A percentile compares a stretch with the other conserved stretches of the same genome.
Evolutionary conservation across 306 rosid species (phyloP).

Genomic region (Malus domestica): DNA sequence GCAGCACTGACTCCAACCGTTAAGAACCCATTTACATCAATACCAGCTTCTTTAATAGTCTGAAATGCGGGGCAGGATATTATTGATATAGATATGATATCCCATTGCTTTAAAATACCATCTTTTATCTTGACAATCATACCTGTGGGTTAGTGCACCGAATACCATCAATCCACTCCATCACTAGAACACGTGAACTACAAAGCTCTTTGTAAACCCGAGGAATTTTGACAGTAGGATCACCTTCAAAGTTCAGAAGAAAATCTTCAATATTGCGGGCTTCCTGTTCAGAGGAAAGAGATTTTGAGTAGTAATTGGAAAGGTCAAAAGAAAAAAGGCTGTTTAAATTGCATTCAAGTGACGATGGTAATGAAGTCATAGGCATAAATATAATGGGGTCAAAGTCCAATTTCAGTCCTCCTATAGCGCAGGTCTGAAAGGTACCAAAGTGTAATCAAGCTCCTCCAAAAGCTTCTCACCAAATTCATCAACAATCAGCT

Average conservation of each 20-base stretch:
- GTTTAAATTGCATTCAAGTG: not conserved
- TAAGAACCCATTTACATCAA: conserved; percentile 81
- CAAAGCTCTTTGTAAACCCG: conserved; percentile 69
- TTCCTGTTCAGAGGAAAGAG: conserved; percentile 51
- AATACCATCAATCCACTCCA: conserved; percentile 99
- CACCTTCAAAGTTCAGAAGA: conserved; percentile 81
- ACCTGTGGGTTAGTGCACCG: conserved; percentile 97
- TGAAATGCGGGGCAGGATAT: conserved; percentile 32
- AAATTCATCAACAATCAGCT: conserved; percentile 95
- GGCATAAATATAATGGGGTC: not conserved
- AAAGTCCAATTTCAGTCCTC: not conserved
- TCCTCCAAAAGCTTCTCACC: conserved; percentile 99
- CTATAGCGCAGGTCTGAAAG: conserved; percentile 22
- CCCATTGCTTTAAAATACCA: conserved; percentile 6
- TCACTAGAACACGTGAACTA: conserved; percentile 84
- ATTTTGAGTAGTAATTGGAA: not conserved
- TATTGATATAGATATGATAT: conserved; percentile 12
- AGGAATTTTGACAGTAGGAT: conserved; percentile 95
- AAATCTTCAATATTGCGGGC: conserved; percentile 96
- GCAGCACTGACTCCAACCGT: conserved; percentile 99
- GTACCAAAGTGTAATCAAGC: conserved; percentile 96
- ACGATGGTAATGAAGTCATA: not conserved
- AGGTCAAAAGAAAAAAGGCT: not conserved
- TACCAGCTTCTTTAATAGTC: conserved; percentile 85
- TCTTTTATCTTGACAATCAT: conserved; percentile 24